phyloP scores from a whole-genome alignment of 331 rosid genomes.

The Malus hybrid region DNA sequence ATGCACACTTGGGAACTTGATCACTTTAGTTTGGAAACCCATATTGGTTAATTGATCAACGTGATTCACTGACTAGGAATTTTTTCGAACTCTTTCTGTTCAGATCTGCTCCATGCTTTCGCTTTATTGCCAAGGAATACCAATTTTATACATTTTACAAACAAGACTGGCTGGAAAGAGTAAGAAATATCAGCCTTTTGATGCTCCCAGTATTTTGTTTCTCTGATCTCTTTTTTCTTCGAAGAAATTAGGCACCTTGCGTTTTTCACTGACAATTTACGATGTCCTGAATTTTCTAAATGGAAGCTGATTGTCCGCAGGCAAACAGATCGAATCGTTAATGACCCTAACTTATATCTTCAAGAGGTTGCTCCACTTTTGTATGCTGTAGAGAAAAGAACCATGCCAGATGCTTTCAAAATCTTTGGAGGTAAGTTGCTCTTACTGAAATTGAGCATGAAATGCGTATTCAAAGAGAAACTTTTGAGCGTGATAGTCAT shows the following conservation, averaged over 20 bases:
- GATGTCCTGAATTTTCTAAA: background rate
- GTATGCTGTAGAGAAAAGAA: constrained; percentile 54
- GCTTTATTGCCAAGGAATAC: constrained; percentile 47
- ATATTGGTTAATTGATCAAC: no score
- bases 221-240: background rate
- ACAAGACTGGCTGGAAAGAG: constrained; percentile 55
- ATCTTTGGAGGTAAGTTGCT: constrained; percentile 46
- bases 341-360: constrained; percentile 55
- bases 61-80: background rate
- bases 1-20: background rate
- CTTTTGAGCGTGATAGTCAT: no score
- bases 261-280: background rate
- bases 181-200: constrained; percentile 26
- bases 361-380: constrained; percentile 43
- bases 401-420: constrained; percentile 62
- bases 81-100: constrained; percentile 4
- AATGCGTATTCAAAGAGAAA: background rate
- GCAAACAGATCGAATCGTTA: constrained; percentile 48
- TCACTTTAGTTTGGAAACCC: background rate
- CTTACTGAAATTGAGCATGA: background rate
- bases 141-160: constrained; percentile 59
- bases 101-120: constrained; percentile 76
- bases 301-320: constrained; percentile 24
- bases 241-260: no score
- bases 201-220: background rate